A percentile compares a stretch with the other conserved stretches of the same genome.
These are phyloP conservation scores for Yamadazyma triangularis DNA, from an alignment of 1,139 yeast species.

Conservation along the genomic window DNA sequence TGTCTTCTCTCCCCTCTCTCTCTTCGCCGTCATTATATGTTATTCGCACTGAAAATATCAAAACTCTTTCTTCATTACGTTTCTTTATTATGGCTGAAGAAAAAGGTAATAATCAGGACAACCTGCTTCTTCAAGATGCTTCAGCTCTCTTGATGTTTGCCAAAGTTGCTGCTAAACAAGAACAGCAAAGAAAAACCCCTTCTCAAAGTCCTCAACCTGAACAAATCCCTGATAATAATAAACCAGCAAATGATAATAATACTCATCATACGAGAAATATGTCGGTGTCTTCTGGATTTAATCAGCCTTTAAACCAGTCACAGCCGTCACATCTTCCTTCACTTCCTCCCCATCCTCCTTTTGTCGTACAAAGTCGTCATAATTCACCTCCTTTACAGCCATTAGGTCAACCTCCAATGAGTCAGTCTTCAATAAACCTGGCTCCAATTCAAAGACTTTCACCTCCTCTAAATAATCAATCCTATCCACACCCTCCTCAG, in stretches of 20 bases:
- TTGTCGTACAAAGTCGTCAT: too few species aligned
- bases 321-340: conserved; percentile 1
- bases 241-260: neutral
- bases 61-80: too few species aligned
- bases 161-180: conserved; percentile 48
- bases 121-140: conserved; percentile 40
- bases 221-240: conserved; percentile 10
- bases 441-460: neutral
- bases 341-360: too few species aligned
- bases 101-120: conserved; percentile 6
- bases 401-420: neutral
- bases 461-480: neutral
- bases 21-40: too few species aligned
- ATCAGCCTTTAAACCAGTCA: too few species aligned
- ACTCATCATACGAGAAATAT: neutral
- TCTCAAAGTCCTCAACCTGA: conserved; percentile 4
- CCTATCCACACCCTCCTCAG: too few species aligned
- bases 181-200: conserved; percentile 16
- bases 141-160: conserved; percentile 65
- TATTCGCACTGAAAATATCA: too few species aligned
- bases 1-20: too few species aligned
- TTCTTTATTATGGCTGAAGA: too few species aligned
- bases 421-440: neutral
- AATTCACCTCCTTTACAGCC: conserved; percentile 1
- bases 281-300: neutral